A percentile compares a stretch with the other conserved stretches of the same genome.
Evolutionary conservation across 164 flowering plant genomes (phyloP).

Genomic region (Paratinospora sagittata): DNA sequence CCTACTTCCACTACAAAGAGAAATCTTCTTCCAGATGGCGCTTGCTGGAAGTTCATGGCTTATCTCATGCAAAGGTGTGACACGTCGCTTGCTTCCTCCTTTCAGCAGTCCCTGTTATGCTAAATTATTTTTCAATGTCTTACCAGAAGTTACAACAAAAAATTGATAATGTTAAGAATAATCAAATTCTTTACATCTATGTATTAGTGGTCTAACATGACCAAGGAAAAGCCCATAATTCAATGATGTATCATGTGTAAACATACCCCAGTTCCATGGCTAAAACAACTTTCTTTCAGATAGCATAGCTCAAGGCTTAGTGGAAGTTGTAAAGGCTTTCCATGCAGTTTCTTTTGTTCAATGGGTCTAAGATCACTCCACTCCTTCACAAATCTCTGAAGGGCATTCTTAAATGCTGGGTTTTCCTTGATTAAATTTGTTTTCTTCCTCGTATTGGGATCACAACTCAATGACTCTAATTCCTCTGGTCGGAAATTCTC

Average conservation of each 20-base stretch:
- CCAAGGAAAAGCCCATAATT: neutral
- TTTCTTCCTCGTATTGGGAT: slow-evolving; percentile 21
- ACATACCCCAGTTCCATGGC: slow-evolving; percentile 63
- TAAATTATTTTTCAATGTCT: neutral
- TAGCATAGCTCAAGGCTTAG: slow-evolving; percentile 60
- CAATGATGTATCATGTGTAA: neutral
- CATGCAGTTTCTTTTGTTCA: slow-evolving; percentile 53
- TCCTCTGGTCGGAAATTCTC: slow-evolving; percentile 78
- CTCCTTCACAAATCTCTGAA: slow-evolving; percentile 47
- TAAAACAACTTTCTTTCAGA: slow-evolving; percentile 49
- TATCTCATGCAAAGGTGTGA: slow-evolving; percentile 66
- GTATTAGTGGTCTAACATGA: neutral
- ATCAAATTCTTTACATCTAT: neutral
- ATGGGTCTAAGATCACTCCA: slow-evolving; percentile 74
- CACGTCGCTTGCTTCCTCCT: slow-evolving; percentile 72
- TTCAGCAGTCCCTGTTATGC: slow-evolving; percentile 67
- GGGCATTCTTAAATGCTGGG: slow-evolving; percentile 33
- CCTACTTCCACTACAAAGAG: slow-evolving; percentile 35
- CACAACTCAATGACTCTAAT: slow-evolving; percentile 32
- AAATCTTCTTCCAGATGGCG: slow-evolving; percentile 68
- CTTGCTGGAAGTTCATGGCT: slow-evolving; percentile 55
- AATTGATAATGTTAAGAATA: neutral
- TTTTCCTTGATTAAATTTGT: slow-evolving; percentile 28
- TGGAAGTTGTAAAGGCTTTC: slow-evolving; percentile 85
- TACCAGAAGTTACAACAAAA: neutral